Evolutionary conservation across 495 filamentous ascomycete genomes (phyloP).

Genomic region (Aspergillus sclerotiicarbonarius): DNA sequence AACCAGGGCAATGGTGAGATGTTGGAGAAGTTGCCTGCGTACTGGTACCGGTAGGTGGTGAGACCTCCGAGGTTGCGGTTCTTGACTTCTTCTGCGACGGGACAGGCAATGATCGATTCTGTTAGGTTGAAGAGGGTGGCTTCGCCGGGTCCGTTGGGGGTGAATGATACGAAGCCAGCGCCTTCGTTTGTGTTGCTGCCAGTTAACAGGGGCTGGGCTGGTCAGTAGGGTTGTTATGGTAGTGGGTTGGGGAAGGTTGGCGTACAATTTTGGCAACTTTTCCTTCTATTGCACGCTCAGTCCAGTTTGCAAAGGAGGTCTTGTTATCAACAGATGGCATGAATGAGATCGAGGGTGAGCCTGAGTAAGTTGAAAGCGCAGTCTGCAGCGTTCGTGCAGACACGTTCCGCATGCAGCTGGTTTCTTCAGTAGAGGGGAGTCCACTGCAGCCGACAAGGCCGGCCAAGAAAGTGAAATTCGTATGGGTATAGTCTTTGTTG

Average conservation of each 20-base stretch:
- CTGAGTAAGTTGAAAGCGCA: slow-evolving; percentile 7
- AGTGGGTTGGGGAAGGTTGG: background rate
- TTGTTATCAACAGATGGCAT: slow-evolving; percentile 17
- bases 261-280: slow-evolving; percentile 17
- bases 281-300: slow-evolving; percentile 13
- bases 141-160: slow-evolving; percentile 11
- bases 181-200: slow-evolving; percentile 20
- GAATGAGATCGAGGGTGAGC: slow-evolving; percentile 16
- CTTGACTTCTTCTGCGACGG: slow-evolving; percentile 14
- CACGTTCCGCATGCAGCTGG: slow-evolving; percentile 15
- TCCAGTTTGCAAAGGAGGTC: slow-evolving; percentile 18
- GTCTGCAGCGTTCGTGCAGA: slow-evolving; percentile 11
- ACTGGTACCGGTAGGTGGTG: slow-evolving; percentile 8
- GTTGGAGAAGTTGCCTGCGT: slow-evolving; percentile 11
- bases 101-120: slow-evolving; percentile 16
- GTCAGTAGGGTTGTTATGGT: background rate
- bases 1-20: slow-evolving; percentile 9
- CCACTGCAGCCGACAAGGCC: slow-evolving; percentile 14
- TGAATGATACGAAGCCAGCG: slow-evolving; percentile 20
- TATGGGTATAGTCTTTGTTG: slow-evolving; percentile 8
- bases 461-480: slow-evolving; percentile 21
- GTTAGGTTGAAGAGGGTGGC: slow-evolving; percentile 2
- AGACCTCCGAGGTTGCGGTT: slow-evolving; percentile 9
- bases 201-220: slow-evolving; percentile 15
- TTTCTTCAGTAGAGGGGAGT: slow-evolving; percentile 14